Percentiles rank a stretch among this genome's conserved stretches.
These are phyloP conservation scores for Coriolopsis trogii DNA, from an alignment of 1,284 basidiomycete genomes.

Conservation along the genomic window DNA sequence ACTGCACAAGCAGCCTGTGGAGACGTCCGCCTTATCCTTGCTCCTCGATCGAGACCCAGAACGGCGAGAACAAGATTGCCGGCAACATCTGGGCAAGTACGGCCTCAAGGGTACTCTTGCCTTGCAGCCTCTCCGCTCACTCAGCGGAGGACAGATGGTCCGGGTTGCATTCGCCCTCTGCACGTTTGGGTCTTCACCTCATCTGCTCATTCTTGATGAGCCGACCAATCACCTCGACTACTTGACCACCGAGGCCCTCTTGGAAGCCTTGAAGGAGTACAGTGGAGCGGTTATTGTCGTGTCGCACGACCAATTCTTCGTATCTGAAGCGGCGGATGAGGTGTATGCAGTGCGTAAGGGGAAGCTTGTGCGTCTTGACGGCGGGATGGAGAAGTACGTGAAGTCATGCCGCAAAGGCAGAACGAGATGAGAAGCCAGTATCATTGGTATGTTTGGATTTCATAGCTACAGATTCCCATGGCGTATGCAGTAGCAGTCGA, in stretches of 20 bases:
- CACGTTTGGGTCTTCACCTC: constrained; percentile 68
- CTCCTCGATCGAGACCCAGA: constrained; percentile 38
- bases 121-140: constrained; percentile 43
- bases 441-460: too few species aligned
- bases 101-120: constrained; percentile 49
- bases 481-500: too few species aligned
- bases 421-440: constrained; percentile 7
- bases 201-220: constrained; percentile 91
- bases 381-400: constrained; percentile 38
- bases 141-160: constrained; percentile 69
- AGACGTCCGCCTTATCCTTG: constrained; percentile 44
- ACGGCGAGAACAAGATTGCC: constrained; percentile 35
- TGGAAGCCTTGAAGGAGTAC: constrained; percentile 21
- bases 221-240: constrained; percentile 89
- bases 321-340: constrained; percentile 37
- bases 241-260: constrained; percentile 34
- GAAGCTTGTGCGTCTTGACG: constrained; percentile 41
- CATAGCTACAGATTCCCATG: neutral
- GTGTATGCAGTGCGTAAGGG: constrained; percentile 47
- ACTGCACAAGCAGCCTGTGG: constrained; percentile 35
- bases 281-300: constrained; percentile 16
- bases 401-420: constrained; percentile 12
- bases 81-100: constrained; percentile 50
- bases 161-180: constrained; percentile 48
- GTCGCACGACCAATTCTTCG: constrained; percentile 24